These are phyloP conservation scores for Fragilaria radians DNA, from an alignment of 108 stramenopile species.

Conservation along the genomic window DNA sequence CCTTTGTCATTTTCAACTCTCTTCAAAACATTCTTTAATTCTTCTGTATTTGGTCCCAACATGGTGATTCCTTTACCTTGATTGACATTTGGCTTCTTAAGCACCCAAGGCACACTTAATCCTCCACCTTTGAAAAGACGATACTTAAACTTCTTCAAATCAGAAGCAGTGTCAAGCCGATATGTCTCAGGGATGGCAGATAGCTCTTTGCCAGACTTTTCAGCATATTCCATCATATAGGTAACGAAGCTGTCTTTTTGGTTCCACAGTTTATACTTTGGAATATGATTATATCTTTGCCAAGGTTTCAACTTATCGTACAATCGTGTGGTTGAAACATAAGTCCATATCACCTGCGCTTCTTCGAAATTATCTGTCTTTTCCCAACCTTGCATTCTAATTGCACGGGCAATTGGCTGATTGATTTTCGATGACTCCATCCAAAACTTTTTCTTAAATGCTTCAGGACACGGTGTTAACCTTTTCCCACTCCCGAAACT, in stretches of 20 bases:
- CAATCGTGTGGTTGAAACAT: not conserved
- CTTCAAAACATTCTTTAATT: conserved; percentile 4
- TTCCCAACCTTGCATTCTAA: conserved; percentile 5
- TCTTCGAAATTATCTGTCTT: conserved; percentile 3
- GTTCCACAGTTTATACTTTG: conserved; percentile 2
- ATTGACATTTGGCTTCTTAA: conserved; percentile 15
- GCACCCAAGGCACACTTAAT: conserved; percentile 18
- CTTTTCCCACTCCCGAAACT: not conserved
- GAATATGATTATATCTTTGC: conserved; percentile 16
- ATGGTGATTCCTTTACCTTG: conserved; percentile 23
- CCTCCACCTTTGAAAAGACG: conserved; percentile 10
- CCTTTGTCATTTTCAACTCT: conserved; percentile 4
- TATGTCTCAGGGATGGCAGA: conserved; percentile 14
- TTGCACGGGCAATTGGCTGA: conserved; percentile 10
- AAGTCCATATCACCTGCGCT: conserved; percentile 14
- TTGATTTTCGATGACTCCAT: conserved; percentile 5
- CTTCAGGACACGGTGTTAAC: not conserved
- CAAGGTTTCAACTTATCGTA: conserved; percentile 9
- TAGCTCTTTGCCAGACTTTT: not conserved
- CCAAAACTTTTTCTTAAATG: conserved; percentile 9
- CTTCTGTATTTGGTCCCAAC: conserved; percentile 14
- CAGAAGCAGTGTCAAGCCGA: conserved; percentile 1
- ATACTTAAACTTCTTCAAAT: not conserved
- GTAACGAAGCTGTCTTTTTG: conserved; percentile 8
- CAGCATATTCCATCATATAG: not conserved